Conservation (phyloP, 345 rosid species). For the Acer saccharum region DNA sequence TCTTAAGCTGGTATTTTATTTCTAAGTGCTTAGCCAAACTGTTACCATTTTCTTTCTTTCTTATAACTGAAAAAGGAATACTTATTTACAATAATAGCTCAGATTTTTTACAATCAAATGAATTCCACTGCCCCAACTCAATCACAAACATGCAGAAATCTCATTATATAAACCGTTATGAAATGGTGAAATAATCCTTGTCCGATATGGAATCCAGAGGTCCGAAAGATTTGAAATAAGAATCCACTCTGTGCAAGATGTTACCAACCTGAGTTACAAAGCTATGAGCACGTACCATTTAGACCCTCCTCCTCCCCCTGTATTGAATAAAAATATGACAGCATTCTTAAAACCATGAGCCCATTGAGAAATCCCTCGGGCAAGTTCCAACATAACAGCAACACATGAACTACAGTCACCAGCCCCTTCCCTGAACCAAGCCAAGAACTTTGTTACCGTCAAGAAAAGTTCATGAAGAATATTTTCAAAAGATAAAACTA, state of each 20-base stretch:
- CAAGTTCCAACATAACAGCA: constrained; percentile 95
- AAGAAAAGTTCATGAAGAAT: background rate
- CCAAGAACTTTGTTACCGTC: constrained; percentile 15
- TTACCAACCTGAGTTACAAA: constrained; percentile 85
- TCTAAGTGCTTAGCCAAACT: background rate
- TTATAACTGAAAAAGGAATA: background rate
- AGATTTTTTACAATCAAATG: no score
- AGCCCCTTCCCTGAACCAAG: constrained; percentile 79
- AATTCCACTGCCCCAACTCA: background rate
- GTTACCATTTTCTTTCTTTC: background rate
- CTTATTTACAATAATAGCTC: no score
- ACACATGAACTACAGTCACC: constrained; percentile 98
- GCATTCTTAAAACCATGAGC: constrained; percentile 93
- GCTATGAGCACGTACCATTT: constrained; percentile 98
- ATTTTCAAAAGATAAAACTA: background rate
- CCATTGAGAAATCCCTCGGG: constrained; percentile 89
- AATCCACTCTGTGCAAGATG: background rate
- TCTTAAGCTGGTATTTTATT: no score
- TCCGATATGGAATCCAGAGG: background rate
- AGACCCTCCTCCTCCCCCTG: constrained; percentile 99
- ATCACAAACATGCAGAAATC: constrained; percentile 2
- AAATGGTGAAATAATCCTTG: background rate
- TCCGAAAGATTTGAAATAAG: background rate
- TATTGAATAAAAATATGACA: constrained; percentile 83
- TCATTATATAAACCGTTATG: background rate